These are phyloP conservation scores for Rhizopogon rudus DNA, from an alignment of 768 basidiomycete species.

Conservation along the genomic window DNA sequence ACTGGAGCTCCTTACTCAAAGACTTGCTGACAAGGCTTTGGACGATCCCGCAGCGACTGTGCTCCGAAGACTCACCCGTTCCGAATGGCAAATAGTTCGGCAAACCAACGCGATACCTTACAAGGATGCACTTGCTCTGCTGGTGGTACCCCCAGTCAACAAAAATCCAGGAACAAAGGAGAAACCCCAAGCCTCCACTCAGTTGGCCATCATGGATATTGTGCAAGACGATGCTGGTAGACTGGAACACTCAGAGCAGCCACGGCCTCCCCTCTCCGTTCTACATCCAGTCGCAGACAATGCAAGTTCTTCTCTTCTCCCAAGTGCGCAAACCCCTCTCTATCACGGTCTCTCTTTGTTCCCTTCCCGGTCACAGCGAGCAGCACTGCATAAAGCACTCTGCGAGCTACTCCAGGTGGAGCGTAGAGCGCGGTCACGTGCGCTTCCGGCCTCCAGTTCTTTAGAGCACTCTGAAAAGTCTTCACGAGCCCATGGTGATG, in stretches of 20 bases:
- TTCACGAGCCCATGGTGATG: slow-evolving; percentile 18
- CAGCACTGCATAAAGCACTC: slow-evolving; percentile 48
- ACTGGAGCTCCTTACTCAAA: slow-evolving; percentile 51
- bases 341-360: slow-evolving; percentile 68
- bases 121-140: slow-evolving; percentile 55
- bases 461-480: background rate
- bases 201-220: background rate
- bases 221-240: background rate
- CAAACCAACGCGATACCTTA: slow-evolving; percentile 43
- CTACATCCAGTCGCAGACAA: slow-evolving; percentile 10
- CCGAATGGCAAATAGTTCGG: slow-evolving; percentile 50
- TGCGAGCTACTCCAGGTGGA: slow-evolving; percentile 46
- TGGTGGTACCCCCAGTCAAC: slow-evolving; percentile 66
- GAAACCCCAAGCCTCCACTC: slow-evolving; percentile 35
- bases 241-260: background rate
- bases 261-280: slow-evolving; percentile 24
- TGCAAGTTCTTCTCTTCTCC: slow-evolving; percentile 19
- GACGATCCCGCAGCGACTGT: slow-evolving; percentile 30
- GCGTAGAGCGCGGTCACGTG: slow-evolving; percentile 22
- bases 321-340: slow-evolving; percentile 44
- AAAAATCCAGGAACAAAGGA: slow-evolving; percentile 41
- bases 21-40: slow-evolving; percentile 26
- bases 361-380: slow-evolving; percentile 56
- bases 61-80: slow-evolving; percentile 59
- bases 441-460: background rate